Evolutionary conservation across 371 early-diverging fungal species (phyloP), one percentile per base, ranked within the genome.

Genomic region (Lichtheimia ramosa): DNA sequence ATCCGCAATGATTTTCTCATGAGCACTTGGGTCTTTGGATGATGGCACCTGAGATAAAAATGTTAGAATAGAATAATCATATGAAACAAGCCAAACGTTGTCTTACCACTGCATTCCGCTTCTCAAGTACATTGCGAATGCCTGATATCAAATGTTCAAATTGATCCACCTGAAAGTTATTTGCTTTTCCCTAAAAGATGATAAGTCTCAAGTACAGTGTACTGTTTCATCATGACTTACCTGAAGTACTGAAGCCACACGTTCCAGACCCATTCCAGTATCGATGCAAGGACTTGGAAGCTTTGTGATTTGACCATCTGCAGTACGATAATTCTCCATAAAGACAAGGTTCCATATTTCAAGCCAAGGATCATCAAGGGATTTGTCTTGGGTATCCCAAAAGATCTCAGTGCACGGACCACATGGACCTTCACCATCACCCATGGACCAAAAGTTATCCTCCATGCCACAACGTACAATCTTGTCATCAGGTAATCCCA

Each of bases 271-370:
- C 92, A 92, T 90, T 4, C 92, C 92, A 2, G 92, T 92, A 56
- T 92, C 92, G 42, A 92, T 83, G 57, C 91, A 90, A 34, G 85
- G 81, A 12, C 65, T 77, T 0, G 83, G 83, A 10, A 92, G 70
- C 43, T 80, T 72, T 5, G 67, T 67, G 20, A 91, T 62, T 20
- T 69, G 56, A 3, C 88, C 89, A 16, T 85, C 74, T 3, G 80
- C 79, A 23, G 68, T 69, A 23, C 88, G 75, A 55, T 84, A 82
- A 54, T 83, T 83, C 59, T 91, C 83, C 90, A 92, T 92, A 71
- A 91, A 92, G n/a, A 92, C 92, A 41, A 92, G 62, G 55, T 92
- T 92, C 92, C 92, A 92, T 46, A 92, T 84, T 64, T 92, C 92
- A 15, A 92, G 70, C 90, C 89, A 92, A 16, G 86, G 77, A 56